Evolutionary conservation across 306 rosid genomes (phyloP).

Genomic region (Vigna radiata): DNA sequence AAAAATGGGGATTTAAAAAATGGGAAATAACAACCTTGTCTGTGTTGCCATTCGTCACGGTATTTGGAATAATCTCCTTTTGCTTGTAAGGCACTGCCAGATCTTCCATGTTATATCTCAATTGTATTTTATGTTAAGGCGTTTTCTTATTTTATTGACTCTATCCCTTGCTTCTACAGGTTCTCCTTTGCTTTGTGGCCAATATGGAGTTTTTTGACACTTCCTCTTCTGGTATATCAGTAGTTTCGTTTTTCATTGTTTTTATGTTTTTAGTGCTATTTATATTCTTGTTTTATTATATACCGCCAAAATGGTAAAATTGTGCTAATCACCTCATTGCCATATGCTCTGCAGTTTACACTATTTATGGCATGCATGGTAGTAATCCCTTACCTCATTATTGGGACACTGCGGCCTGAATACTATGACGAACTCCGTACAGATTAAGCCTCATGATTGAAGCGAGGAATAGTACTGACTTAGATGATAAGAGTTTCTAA

Average conservation of each 20-base stretch:
- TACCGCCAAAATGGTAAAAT: slow-evolving; percentile 19
- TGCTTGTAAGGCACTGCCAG: slow-evolving; percentile 71
- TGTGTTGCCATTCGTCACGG: slow-evolving; percentile 79
- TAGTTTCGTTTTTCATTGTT: slow-evolving; percentile 26
- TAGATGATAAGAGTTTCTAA: slow-evolving; percentile 61
- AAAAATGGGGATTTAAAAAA: slow-evolving; percentile 86
- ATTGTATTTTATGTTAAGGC: slow-evolving; percentile 4
- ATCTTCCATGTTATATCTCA: slow-evolving; percentile 23
- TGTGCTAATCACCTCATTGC: slow-evolving; percentile 43
- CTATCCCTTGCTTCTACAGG: slow-evolving; percentile 49
- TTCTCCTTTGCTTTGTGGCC: slow-evolving; percentile 96
- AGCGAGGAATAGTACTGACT: slow-evolving; percentile 63
- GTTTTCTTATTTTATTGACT: slow-evolving; percentile 48
- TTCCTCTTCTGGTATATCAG: slow-evolving; percentile 89
- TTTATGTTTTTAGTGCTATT: background rate
- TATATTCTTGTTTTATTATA: slow-evolving; percentile 31
- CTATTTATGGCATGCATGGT: slow-evolving; percentile 97
- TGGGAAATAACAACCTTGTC: slow-evolving; percentile 85
- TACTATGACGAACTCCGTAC: slow-evolving; percentile 70
- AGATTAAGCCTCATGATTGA: slow-evolving; percentile 68
- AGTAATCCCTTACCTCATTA: slow-evolving; percentile 74
- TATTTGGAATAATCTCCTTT: slow-evolving; percentile 82
- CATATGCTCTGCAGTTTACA: slow-evolving; percentile 79
- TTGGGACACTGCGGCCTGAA: slow-evolving; percentile 76
- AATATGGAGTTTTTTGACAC: slow-evolving; percentile 88